Conservation (phyloP, 352 stramenopile genomes). For the Globisporangium ultimum region DNA sequence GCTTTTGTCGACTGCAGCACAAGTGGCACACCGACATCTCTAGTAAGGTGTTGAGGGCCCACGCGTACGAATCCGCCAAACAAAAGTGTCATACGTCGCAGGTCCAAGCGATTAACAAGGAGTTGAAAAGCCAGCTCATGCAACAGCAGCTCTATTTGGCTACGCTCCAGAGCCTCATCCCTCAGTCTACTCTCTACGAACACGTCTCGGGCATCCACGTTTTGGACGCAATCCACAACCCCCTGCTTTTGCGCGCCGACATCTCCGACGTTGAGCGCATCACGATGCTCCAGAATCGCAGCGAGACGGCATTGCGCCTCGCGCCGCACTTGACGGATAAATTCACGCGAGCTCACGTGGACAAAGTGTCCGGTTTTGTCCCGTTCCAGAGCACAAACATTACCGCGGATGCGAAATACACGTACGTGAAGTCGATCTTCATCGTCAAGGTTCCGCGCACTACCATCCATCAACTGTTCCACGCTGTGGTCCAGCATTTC, state of each 20-base stretch:
- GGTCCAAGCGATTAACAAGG: slow-evolving; percentile 6
- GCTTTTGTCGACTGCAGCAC: neutral
- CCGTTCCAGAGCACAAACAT: slow-evolving; percentile 55
- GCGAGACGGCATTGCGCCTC: slow-evolving; percentile 24
- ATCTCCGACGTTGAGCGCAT: slow-evolving; percentile 18
- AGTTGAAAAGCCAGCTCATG: slow-evolving; percentile 2
- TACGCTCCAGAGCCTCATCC: slow-evolving; percentile 8
- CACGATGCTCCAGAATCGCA: slow-evolving; percentile 26
- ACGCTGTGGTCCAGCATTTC: slow-evolving; percentile 38
- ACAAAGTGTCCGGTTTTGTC: slow-evolving; percentile 19
- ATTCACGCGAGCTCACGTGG: slow-evolving; percentile 32
- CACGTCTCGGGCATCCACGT: slow-evolving; percentile 3
- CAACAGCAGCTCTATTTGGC: slow-evolving; percentile 13
- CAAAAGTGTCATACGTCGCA: slow-evolving; percentile 9
- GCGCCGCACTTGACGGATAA: slow-evolving; percentile 31
- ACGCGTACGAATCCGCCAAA: slow-evolving; percentile 3
- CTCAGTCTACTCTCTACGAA: slow-evolving; percentile 5
- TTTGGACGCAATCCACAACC: slow-evolving; percentile 4
- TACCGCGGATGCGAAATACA: slow-evolving; percentile 41
- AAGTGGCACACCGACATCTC: slow-evolving; percentile 3
- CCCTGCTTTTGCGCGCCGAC: slow-evolving; percentile 3
- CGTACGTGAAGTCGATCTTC: slow-evolving; percentile 49
- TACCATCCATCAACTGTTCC: slow-evolving; percentile 25
- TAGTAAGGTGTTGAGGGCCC: neutral
- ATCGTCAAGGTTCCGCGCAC: slow-evolving; percentile 34